A percentile compares a stretch with the other conserved stretches of the same genome.
Conservation (phyloP, 306 rosid species). For the Quercus wislizeni region DNA sequence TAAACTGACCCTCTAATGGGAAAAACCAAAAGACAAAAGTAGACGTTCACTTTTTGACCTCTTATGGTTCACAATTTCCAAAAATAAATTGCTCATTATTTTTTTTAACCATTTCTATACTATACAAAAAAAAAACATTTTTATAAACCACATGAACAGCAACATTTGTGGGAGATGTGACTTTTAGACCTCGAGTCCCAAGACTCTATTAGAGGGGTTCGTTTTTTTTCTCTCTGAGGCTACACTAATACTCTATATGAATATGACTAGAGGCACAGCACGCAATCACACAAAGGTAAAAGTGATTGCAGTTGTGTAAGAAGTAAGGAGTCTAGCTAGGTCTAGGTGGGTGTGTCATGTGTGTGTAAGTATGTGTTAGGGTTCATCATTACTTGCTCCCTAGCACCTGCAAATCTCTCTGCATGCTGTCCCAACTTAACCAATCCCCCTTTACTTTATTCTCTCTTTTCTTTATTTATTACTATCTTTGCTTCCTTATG, state of each 20-base stretch:
- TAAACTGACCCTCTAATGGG: neutral
- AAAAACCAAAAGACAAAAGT: neutral
- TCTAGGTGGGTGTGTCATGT: too few relatives aligned
- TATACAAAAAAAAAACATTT: neutral
- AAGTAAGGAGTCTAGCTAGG: neutral
- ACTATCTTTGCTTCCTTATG: conserved; percentile 21
- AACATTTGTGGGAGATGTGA: neutral
- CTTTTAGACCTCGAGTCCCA: conserved; percentile 13
- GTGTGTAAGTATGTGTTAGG: neutral
- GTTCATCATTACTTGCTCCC: conserved; percentile 40
- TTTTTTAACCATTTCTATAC: conserved; percentile 10
- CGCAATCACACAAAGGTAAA: conserved; percentile 42
- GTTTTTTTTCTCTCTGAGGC: neutral
- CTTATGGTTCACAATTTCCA: conserved; percentile 11
- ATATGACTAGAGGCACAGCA: conserved; percentile 11
- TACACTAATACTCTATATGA: too few relatives aligned
- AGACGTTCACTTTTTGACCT: conserved; percentile 5
- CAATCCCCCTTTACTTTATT: neutral
- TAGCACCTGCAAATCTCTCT: conserved; percentile 17
- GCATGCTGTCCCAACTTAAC: conserved; percentile 17
- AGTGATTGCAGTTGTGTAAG: conserved; percentile 9
- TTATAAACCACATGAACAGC: neutral
- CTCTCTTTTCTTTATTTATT: neutral
- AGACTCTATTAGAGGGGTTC: neutral
- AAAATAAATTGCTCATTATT: conserved; percentile 20